Conservation (phyloP, 208 protist species). For the Trypanosoma platydactyli region DNA sequence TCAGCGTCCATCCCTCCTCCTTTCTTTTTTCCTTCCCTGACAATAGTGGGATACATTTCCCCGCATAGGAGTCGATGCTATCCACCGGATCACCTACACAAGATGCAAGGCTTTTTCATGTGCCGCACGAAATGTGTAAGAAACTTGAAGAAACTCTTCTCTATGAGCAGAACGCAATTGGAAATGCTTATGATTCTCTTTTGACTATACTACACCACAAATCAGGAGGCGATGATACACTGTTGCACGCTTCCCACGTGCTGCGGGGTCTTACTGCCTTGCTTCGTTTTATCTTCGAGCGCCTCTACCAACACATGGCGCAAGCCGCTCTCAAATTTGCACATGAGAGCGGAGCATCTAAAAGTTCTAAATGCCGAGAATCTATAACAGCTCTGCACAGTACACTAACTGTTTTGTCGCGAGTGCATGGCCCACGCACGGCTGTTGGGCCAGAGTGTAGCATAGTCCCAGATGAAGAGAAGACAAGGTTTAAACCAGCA, state of each 20-base stretch:
- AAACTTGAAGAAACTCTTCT: constrained; percentile 7
- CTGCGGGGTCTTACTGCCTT: constrained; percentile 14
- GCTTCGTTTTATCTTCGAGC: constrained; percentile 22
- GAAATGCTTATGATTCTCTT: constrained; percentile 15
- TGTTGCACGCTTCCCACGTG: background rate
- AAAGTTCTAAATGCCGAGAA: background rate
- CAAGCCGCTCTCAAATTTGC: constrained; percentile 10
- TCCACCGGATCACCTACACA: background rate
- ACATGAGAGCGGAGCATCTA: constrained; percentile 2
- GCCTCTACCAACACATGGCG: constrained; percentile 12
- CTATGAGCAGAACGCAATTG: constrained; percentile 13
- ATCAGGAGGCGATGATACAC: background rate
- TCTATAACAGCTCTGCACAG: constrained; percentile 6
- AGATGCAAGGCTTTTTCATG: background rate
- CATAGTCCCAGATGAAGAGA: background rate
- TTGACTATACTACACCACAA: background rate
- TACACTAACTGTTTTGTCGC: background rate
- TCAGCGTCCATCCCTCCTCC: constrained; percentile 27
- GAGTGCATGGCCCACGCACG: background rate
- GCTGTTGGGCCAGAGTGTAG: background rate
- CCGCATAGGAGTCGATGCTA: background rate
- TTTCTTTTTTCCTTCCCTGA: constrained; percentile 20
- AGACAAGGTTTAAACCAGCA: background rate
- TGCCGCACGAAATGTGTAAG: background rate
- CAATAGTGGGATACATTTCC: background rate